Conservation (phyloP, 2,329 filamentous ascomycete genomes). For the Aspergillus calidoustus region DNA sequence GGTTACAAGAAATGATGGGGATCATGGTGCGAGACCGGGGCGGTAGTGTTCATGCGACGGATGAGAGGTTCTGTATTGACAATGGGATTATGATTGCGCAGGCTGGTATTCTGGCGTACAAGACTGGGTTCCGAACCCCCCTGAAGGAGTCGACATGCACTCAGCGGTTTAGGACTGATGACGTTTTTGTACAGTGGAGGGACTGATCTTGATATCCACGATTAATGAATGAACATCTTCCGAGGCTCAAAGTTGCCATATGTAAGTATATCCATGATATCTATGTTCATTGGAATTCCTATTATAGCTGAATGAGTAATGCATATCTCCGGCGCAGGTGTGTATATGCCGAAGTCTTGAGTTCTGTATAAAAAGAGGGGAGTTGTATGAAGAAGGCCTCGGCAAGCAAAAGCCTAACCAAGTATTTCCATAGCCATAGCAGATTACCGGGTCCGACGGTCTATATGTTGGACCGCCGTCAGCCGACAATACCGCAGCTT, state of each 20-base stretch:
- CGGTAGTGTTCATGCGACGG: slow-evolving; percentile 90
- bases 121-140: slow-evolving; percentile 76
- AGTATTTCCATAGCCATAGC: not conserved
- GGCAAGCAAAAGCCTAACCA: slow-evolving; percentile 3
- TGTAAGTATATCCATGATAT: not conserved
- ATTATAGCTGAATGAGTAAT: not conserved
- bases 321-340: not conserved
- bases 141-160: slow-evolving; percentile 84
- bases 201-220: slow-evolving; percentile 49
- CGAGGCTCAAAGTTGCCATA: not conserved
- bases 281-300: not conserved
- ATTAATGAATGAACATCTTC: not conserved
- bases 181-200: slow-evolving; percentile 79
- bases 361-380: slow-evolving; percentile 2
- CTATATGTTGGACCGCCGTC: not conserved
- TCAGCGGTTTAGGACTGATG: slow-evolving; percentile 80
- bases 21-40: slow-evolving; percentile 88
- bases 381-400: not conserved
- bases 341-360: not conserved
- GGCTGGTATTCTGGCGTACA: slow-evolving; percentile 83
- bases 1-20: slow-evolving; percentile 98
- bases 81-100: slow-evolving; percentile 99
- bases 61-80: slow-evolving; percentile 97
- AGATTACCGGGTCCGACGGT: not conserved
- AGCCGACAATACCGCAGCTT: not conserved